Percentiles rank a stretch among this genome's conserved stretches.
These are phyloP conservation scores for Pyrenochaeta sp. DNA, from an alignment of 2,329 filamentous ascomycete genomes.

Conservation along the genomic window DNA sequence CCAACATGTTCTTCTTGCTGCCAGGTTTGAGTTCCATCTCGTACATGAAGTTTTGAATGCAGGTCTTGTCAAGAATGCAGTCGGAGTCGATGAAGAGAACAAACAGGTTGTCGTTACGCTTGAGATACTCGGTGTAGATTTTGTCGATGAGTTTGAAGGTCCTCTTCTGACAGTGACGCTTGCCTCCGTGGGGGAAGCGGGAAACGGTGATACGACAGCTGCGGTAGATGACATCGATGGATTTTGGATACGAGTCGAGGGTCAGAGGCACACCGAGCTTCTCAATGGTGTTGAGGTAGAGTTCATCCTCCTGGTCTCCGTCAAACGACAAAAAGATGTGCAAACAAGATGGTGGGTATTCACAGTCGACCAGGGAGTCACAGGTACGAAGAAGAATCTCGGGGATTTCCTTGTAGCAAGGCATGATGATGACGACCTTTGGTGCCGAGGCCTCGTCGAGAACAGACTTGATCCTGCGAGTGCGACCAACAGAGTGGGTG, in stretches of 20 bases:
- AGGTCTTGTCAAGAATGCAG: constrained; percentile 89
- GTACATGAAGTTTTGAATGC: constrained; percentile 97
- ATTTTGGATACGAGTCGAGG: constrained; percentile 81
- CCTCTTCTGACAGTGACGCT: constrained; percentile 90
- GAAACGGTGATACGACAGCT: constrained; percentile 88
- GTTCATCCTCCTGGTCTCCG: constrained; percentile 85
- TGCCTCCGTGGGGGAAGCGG: constrained; percentile 90
- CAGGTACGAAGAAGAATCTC: constrained; percentile 84
- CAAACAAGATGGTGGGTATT: constrained; percentile 90
- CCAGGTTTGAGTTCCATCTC: constrained; percentile 98
- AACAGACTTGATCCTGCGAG: constrained; percentile 81
- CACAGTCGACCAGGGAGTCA: constrained; percentile 90
- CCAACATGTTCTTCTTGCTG: constrained; percentile 90
- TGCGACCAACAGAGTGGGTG: constrained; percentile 83
- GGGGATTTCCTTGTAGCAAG: constrained; percentile 91
- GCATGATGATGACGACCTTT: constrained; percentile 96
- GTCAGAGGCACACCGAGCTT: constrained; percentile 83
- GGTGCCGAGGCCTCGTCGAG: constrained; percentile 87
- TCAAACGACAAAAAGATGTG: constrained; percentile 97
- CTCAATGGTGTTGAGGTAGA: constrained; percentile 86
- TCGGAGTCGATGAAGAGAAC: constrained; percentile 98
- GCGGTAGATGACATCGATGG: constrained; percentile 88
- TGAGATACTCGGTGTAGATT: constrained; percentile 87
- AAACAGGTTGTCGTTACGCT: constrained; percentile 89
- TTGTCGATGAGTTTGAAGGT: constrained; percentile 94